Conservation (phyloP, 208 protist species). For the Crithidia brevicula region DNA sequence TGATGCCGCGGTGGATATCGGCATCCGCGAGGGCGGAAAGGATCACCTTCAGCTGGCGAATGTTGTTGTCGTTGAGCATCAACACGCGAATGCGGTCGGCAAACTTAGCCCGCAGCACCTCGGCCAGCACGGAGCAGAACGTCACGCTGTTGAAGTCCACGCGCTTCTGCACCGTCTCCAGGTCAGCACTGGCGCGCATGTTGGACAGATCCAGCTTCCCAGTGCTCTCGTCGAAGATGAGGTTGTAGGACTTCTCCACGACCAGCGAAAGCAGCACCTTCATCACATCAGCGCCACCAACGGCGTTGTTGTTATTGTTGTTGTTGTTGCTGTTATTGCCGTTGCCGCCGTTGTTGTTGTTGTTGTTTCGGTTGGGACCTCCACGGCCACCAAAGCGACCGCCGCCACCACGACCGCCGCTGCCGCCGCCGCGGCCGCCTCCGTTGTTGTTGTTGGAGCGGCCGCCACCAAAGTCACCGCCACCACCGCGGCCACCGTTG, state of each 20-base stretch:
- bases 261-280: slow-evolving; percentile 76
- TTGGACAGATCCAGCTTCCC: slow-evolving; percentile 71
- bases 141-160: slow-evolving; percentile 87
- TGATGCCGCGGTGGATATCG: slow-evolving; percentile 69
- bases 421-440: slow-evolving; percentile 26
- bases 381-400: slow-evolving; percentile 24
- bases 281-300: slow-evolving; percentile 69
- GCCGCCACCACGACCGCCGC: slow-evolving; percentile 28
- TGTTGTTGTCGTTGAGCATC: slow-evolving; percentile 72
- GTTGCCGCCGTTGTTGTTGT: slow-evolving; percentile 29
- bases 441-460: slow-evolving; percentile 7
- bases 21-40: slow-evolving; percentile 65
- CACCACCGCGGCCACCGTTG: slow-evolving; percentile 24
- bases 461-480: neutral
- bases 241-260: slow-evolving; percentile 67
- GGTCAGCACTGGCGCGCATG: slow-evolving; percentile 58
- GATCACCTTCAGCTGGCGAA: slow-evolving; percentile 60
- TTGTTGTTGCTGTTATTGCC: slow-evolving; percentile 26
- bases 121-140: slow-evolving; percentile 76
- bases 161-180: slow-evolving; percentile 59
- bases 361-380: slow-evolving; percentile 24
- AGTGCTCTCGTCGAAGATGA: slow-evolving; percentile 50
- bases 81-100: slow-evolving; percentile 62
- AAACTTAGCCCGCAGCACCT: slow-evolving; percentile 72
- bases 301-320: slow-evolving; percentile 32